Evolutionary conservation across 768 basidiomycete species (phyloP).

Genomic region (Pleurotus cornucopiae): DNA sequence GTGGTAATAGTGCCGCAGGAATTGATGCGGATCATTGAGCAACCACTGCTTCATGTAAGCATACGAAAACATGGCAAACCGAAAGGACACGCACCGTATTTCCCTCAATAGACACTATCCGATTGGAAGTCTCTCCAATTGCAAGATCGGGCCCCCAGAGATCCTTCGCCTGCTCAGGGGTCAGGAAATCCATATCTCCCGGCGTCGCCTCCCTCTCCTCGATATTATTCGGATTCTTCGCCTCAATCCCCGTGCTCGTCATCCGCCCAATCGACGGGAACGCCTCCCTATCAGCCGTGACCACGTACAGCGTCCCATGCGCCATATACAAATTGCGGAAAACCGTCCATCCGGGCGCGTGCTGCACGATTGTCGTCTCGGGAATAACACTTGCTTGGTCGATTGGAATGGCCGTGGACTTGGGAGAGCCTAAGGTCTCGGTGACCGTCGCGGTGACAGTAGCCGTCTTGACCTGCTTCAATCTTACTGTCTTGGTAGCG

Average conservation of each 20-base stretch:
- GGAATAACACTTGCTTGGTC: constrained; percentile 29
- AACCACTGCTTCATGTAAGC: constrained; percentile 32
- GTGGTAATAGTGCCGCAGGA: constrained; percentile 87
- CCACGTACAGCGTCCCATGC: constrained; percentile 74
- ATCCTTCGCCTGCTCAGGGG: constrained; percentile 49
- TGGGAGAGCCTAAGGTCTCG: not conserved
- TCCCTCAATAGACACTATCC: constrained; percentile 66
- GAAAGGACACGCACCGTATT: constrained; percentile 52
- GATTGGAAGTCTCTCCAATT: constrained; percentile 27
- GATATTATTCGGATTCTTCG: constrained; percentile 60
- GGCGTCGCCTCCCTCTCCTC: constrained; percentile 62
- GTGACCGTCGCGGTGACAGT: not conserved
- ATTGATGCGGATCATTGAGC: constrained; percentile 69
- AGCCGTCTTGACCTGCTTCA: not conserved
- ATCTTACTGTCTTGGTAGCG: too few relatives aligned
- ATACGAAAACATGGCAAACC: too few relatives aligned
- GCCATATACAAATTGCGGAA: constrained; percentile 83
- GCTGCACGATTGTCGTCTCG: constrained; percentile 52
- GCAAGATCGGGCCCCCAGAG: constrained; percentile 50
- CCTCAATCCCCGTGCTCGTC: constrained; percentile 62
- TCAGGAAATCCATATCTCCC: constrained; percentile 58
- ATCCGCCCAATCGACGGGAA: constrained; percentile 51
- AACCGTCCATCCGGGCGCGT: constrained; percentile 82
- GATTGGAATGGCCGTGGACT: not conserved
- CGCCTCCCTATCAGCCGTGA: constrained; percentile 20